phyloP scores from a whole-genome alignment of 129 eudicot genomes.

The Flaveria ramosissima region DNA sequence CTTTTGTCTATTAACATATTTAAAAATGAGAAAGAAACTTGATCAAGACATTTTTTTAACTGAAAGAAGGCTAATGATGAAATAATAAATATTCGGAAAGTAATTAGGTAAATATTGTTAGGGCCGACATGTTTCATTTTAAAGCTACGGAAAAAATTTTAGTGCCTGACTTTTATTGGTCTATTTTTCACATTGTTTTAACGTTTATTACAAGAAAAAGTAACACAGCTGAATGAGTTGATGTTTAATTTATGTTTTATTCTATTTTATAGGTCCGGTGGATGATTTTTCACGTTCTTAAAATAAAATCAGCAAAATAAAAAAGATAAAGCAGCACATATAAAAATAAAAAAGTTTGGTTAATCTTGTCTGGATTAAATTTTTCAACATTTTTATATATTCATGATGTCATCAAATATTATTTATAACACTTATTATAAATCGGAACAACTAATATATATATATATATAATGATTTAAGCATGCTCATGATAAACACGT shows the following conservation, averaged over 20 bases:
- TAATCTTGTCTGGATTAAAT: too few species aligned
- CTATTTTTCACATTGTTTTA: slow-evolving; percentile 21
- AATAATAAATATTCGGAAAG: background rate
- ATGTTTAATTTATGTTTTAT: background rate
- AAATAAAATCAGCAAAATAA: too few species aligned
- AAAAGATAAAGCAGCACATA: too few species aligned
- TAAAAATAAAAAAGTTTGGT: too few species aligned
- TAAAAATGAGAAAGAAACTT: background rate
- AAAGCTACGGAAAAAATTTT: slow-evolving; percentile 23
- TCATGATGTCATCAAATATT: too few species aligned
- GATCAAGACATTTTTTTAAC: background rate
- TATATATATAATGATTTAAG: too few species aligned
- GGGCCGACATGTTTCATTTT: slow-evolving; percentile 42
- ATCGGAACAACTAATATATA: too few species aligned
- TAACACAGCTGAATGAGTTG: background rate
- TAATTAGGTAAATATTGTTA: slow-evolving; percentile 9
- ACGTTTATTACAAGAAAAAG: slow-evolving; percentile 16
- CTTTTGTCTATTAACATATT: background rate
- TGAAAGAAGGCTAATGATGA: background rate
- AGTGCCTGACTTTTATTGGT: slow-evolving; percentile 19
- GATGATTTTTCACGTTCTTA: background rate
- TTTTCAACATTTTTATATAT: too few species aligned
- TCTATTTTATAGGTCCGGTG: slow-evolving; percentile 12
- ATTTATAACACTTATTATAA: too few species aligned
- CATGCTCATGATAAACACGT: too few species aligned